Evolutionary conservation across 495 filamentous ascomycete species (phyloP).

Genomic region (Parathielavia appendiculata): DNA sequence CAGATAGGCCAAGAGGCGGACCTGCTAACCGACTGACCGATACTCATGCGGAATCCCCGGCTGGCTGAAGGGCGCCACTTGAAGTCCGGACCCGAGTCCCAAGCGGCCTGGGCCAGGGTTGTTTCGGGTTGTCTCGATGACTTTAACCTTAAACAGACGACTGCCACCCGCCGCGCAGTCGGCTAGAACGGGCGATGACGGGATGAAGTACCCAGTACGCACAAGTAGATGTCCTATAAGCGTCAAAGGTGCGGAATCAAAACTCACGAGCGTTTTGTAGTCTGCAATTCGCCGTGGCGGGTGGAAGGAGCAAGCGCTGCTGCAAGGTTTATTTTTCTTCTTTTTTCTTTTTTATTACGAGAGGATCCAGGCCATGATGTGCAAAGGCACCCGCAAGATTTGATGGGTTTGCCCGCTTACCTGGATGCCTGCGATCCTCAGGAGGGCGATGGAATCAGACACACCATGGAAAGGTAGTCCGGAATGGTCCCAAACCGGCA

Average conservation of each 20-base stretch:
- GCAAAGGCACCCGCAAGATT: no score
- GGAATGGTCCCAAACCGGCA: not conserved
- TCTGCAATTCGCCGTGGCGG: no score
- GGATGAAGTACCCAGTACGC: no score
- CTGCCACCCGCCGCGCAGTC: slow-evolving; percentile 3
- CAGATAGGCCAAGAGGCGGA: not conserved
- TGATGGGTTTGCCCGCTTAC: not conserved
- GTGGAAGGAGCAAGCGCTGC: no score
- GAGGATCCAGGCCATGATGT: no score
- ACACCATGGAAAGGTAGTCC: not conserved
- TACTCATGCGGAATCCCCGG: not conserved
- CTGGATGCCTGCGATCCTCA: not conserved
- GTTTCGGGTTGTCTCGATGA: slow-evolving; percentile 24
- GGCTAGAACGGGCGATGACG: no score
- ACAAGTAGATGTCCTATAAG: no score
- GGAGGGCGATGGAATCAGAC: not conserved
- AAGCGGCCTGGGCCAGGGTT: not conserved
- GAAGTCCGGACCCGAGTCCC: not conserved
- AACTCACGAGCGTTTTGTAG: no score
- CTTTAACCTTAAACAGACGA: slow-evolving; percentile 37
- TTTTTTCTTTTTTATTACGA: no score
- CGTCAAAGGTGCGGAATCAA: no score
- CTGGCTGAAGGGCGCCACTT: not conserved
- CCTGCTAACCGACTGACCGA: not conserved
- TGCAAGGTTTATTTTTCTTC: no score